Base-by-base conservation (phyloP, 768 basidiomycete genomes). In the Kwoniella dendrophila region DNA sequence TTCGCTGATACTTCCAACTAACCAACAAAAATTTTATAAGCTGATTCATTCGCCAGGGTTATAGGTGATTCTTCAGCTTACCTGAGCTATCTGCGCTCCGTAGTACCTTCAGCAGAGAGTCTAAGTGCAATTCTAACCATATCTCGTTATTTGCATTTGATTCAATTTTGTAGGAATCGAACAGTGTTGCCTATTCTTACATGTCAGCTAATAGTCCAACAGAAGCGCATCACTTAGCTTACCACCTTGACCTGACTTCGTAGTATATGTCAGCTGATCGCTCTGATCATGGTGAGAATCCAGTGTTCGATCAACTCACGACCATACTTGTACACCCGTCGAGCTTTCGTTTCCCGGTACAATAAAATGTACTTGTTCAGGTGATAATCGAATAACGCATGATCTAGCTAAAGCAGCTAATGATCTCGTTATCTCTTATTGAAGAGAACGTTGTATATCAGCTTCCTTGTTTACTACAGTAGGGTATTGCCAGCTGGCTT, bases 291-390 rank as follows among this genome's bases (percentile, higher is more conserved):
- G 0, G 26, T 26, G 29, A 38, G 24, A 30, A 58, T 33, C 22
- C 27, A 29, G 1, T 18, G 11, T 6, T 20, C 40, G 41, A 3
- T 12, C 26, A 24, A 70, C 77, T 71, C 55, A 78, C 77, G 77
- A 78, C 78, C 78, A 79, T 1, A 79, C 75, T 59, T 79, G 76
- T 2, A 79, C 78, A 33, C 78, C 78, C 59, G 74, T 74, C 36
- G 65, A 69, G 3, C 73, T 73, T 61, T 79, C 78, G 52, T 71
- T 76, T 0, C 68, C 76, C 2, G 78, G 70, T 4, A 79, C 74
- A 52, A 79, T 79, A 50, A 79, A 79, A 30, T 74, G 64, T 0
- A 77, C 72, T 30, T 64, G 72, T 20, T 76, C 73, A 1, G 65
- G 59, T n/a, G 69, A 65, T 12, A 79, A 60, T 3, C 71, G 63